These are phyloP conservation scores for Amanita exitialis DNA, from an alignment of 768 basidiomycete species.

Conservation along the genomic window DNA sequence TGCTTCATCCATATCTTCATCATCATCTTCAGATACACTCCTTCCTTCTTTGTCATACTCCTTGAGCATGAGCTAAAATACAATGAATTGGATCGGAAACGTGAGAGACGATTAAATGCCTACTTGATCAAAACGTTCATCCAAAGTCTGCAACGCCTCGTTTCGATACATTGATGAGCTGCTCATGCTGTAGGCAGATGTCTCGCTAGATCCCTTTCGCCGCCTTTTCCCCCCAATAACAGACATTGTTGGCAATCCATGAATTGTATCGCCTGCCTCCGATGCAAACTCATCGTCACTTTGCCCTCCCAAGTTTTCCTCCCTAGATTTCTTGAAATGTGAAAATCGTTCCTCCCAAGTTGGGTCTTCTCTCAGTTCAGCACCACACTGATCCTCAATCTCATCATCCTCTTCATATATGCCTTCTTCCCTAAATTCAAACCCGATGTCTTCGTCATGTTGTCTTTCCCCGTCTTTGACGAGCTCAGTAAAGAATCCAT, in stretches of 20 bases:
- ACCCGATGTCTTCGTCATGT: conserved; percentile 50
- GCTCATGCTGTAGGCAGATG: conserved; percentile 95
- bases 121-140: conserved; percentile 93
- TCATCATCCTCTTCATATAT: conserved; percentile 16
- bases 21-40: conserved; percentile 19
- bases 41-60: conserved; percentile 58
- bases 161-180: conserved; percentile 94
- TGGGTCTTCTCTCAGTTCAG: conserved; percentile 21
- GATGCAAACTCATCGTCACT: conserved; percentile 48
- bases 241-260: conserved; percentile 60
- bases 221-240: conserved; percentile 73
- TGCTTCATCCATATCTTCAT: conserved; percentile 43
- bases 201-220: conserved; percentile 70
- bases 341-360: conserved; percentile 78
- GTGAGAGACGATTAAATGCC: not conserved
- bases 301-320: conserved; percentile 22
- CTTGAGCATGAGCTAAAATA: conserved; percentile 59
- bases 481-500: conserved; percentile 69
- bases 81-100: not conserved
- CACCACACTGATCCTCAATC: conserved; percentile 17
- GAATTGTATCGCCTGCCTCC: conserved; percentile 77
- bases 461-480: conserved; percentile 63
- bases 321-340: conserved; percentile 66
- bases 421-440: conserved; percentile 55
- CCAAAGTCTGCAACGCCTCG: conserved; percentile 77